Conservation (phyloP, 257 asterid species). For the Nicotiana tabacum region DNA sequence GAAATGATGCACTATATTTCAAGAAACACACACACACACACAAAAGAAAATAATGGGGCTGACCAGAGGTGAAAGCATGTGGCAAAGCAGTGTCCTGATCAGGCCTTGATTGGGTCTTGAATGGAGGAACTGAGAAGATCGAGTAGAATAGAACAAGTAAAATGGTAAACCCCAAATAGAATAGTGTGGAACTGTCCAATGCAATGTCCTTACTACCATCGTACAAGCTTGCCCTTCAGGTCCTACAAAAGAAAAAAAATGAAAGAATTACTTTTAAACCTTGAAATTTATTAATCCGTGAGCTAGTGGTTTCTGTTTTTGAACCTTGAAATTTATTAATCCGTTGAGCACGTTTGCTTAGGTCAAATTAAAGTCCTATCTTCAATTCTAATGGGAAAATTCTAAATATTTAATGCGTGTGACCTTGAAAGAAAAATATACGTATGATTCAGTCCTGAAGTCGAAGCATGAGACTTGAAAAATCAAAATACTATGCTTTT, state of each 20-base stretch:
- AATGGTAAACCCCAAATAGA: constrained; percentile 92
- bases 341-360: background rate
- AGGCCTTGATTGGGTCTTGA: constrained; percentile 83
- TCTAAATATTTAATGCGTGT: background rate
- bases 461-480: background rate
- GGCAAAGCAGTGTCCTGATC: constrained; percentile 53
- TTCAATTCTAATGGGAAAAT: background rate
- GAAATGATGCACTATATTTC: background rate
- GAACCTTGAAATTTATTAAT: too few species aligned
- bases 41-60: background rate
- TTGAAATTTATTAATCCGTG: too few species aligned
- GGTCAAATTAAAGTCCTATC: background rate
- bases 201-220: constrained; percentile 73
- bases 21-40: background rate
- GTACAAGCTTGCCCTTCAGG: constrained; percentile 70
- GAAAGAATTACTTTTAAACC: too few species aligned
- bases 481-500: background rate
- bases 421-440: background rate
- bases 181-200: constrained; percentile 94
- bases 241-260: constrained; percentile 27
- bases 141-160: constrained; percentile 79
- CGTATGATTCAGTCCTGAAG: background rate
- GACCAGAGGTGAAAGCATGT: constrained; percentile 63
- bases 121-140: constrained; percentile 78
- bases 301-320: too few species aligned